phyloP scores from a whole-genome alignment of 345 rosid species.

The Linum lewisii region DNA sequence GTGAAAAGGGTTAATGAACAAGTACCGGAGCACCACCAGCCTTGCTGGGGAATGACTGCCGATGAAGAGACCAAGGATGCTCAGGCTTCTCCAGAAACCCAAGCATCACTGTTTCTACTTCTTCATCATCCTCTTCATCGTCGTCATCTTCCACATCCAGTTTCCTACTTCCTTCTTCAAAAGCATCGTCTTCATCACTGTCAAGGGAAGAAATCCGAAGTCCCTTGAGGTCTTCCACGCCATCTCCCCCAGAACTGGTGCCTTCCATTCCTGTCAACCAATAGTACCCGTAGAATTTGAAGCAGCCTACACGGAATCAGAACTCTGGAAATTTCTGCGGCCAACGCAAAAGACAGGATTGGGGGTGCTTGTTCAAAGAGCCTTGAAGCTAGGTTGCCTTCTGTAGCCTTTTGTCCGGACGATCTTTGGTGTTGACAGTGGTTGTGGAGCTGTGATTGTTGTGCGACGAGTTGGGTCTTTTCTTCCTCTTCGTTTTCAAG shows the following conservation, averaged over 20 bases:
- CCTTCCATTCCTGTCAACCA: neutral
- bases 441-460: no score
- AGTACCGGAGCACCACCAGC: conserved; percentile 81
- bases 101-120: conserved; percentile 42
- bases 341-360: no score
- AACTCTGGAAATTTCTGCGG: no score
- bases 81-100: conserved; percentile 68
- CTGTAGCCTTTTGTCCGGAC: no score
- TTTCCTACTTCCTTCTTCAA: conserved; percentile 20
- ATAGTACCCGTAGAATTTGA: no score
- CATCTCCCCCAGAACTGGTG: conserved; percentile 15
- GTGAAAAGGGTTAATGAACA: neutral
- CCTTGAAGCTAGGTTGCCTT: no score
- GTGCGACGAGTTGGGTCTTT: no score
- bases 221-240: conserved; percentile 47
- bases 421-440: no score
- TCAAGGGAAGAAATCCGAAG: conserved; percentile 46
- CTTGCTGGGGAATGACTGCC: conserved; percentile 76
- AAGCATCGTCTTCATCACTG: conserved; percentile 28
- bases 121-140: conserved; percentile 53
- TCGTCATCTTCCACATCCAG: conserved; percentile 30
- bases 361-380: no score
- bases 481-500: no score
- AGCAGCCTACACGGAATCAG: no score
- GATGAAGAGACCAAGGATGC: conserved; percentile 48